Evolutionary conservation across 257 asterid species (phyloP).

Genomic region (Primulina eburnea): DNA sequence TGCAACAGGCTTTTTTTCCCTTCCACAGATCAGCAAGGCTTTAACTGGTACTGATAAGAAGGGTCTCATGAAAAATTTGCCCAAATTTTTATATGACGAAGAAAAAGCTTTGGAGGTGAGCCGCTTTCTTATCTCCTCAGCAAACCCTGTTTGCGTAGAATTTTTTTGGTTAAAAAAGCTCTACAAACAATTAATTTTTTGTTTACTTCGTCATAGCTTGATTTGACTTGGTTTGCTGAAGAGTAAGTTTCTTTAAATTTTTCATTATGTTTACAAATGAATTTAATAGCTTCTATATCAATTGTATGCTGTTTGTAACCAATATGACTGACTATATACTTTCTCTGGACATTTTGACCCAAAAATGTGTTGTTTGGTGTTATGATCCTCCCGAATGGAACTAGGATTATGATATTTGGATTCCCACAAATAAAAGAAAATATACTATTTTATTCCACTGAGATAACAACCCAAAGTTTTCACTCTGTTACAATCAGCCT

Average conservation of each 20-base stretch:
- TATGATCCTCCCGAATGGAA: too few relatives aligned
- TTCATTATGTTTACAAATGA: constrained; percentile 11
- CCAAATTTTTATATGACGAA: constrained; percentile 85
- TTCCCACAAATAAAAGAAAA: too few relatives aligned
- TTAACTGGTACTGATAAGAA: constrained; percentile 74
- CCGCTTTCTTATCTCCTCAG: constrained; percentile 9
- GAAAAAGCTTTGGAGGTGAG: constrained; percentile 84
- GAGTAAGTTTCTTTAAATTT: neutral
- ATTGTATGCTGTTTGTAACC: neutral
- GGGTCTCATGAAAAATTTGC: constrained; percentile 87
- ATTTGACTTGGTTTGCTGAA: neutral
- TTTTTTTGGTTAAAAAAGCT: neutral
- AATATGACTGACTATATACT: too few relatives aligned
- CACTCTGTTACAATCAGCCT: too few relatives aligned
- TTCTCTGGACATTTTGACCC: neutral
- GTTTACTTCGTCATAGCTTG: neutral
- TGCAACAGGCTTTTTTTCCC: constrained; percentile 16
- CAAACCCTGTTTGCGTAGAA: neutral
- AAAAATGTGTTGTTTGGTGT: neutral
- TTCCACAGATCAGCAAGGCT: constrained; percentile 71
- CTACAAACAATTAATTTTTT: neutral
- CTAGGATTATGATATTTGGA: too few relatives aligned
- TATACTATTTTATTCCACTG: too few relatives aligned
- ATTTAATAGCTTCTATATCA: neutral
- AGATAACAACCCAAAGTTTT: too few relatives aligned